Evolutionary conservation across 257 asterid species (phyloP), one percentile per base, ranked within the genome.

Genomic region (Penstemon davidsonii): DNA sequence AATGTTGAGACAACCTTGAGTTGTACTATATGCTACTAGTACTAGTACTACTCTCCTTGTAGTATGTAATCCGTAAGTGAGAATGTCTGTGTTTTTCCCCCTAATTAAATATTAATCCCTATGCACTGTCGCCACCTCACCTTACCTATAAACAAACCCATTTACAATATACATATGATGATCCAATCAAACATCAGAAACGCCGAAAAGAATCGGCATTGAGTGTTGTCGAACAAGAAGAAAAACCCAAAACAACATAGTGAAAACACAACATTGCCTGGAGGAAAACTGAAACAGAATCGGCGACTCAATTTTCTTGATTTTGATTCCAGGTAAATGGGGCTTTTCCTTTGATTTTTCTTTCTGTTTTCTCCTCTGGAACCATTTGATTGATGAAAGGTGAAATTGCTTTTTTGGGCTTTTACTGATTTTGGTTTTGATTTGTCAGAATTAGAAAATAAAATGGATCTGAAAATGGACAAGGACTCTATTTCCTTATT

Each of bases 11-110:
- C 33, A 25, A 25, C 33, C 33, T 1, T 25, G 33, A 25, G 33
- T 25, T 1, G 2, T 25, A 25, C 2, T 25, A 25, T 25, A 15
- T 15, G 18, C 18, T 15, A 15, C 2, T 25, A 25, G 33, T 25
- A 25, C 33, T 25, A 25, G 33, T 25, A 15, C 33, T 25, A 2
- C 33, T 25, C 33, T 2, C 33, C 2, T 25, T 2, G 0, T 25
- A 1, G 33, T 25, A 25, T 25, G 33, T 25, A 25, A 2, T 25
- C 18, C 18, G 33, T 1, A 73, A 73, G 78, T 73, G 76, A 68
- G 78, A 78, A 78, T 78, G 82, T 78, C 51, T 78, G 55, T 73
- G 62, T 68, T 73, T 68, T 41, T 67, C 55, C 55, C 72, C 70
- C 73, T 50, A 15, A 61, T 70, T 74, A 1, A 25, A 25, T 25